Percentiles rank a stretch among this genome's conserved stretches.
phyloP scores from a whole-genome alignment of 129 eudicot genomes.

The Deinandra increscens region DNA sequence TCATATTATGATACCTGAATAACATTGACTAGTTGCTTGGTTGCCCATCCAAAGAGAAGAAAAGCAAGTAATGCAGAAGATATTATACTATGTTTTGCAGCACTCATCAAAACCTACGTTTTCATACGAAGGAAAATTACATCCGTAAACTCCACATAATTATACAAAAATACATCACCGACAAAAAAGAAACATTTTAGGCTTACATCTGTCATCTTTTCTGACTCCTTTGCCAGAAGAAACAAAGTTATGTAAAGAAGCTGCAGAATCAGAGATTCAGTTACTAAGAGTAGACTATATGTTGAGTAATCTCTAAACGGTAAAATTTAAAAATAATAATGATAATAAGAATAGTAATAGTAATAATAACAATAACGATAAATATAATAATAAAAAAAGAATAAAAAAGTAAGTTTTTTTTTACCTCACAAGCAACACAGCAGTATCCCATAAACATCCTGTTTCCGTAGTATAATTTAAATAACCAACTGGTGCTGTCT shows the following conservation, averaged over 20 bases:
- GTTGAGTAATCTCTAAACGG: background rate
- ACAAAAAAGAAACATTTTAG: background rate
- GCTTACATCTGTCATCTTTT: conserved; percentile 64
- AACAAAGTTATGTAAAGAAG: conserved; percentile 83
- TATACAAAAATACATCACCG: conserved; percentile 1
- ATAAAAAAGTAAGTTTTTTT: conserved; percentile 19
- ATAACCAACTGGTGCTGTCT: conserved; percentile 91
- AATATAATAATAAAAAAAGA: no score
- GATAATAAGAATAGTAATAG: background rate
- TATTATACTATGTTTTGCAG: conserved; percentile 49
- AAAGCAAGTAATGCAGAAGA: conserved; percentile 48
- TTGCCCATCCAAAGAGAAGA: conserved; percentile 73
- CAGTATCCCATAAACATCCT: conserved; percentile 90
- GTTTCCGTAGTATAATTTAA: conserved; percentile 80
- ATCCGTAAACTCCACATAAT: background rate
- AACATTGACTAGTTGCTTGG: conserved; percentile 80
- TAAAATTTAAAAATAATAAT: background rate
- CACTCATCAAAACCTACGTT: conserved; percentile 40
- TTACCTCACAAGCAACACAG: conserved; percentile 94
- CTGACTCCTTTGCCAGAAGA: conserved; percentile 75
- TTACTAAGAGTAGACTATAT: conserved; percentile 11
- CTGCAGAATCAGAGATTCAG: conserved; percentile 37
- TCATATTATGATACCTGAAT: conserved; percentile 64
- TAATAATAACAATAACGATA: no score
- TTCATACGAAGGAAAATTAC: conserved; percentile 26